Evolutionary conservation across 768 basidiomycete genomes (phyloP), one percentile per base, ranked within the genome.

Genomic region (Collybia nuda): DNA sequence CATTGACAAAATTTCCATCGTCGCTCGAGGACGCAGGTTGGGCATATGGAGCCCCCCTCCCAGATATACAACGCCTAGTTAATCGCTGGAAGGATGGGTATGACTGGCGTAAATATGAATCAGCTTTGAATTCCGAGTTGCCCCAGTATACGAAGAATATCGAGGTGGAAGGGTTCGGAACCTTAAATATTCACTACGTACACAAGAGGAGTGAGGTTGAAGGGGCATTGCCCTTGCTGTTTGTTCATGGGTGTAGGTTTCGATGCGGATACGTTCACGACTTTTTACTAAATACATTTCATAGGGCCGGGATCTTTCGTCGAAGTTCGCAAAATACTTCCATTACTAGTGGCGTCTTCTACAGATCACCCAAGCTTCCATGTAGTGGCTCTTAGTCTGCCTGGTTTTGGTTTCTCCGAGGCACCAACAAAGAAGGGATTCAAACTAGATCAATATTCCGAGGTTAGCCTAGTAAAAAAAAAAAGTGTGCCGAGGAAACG

Each of bases 391-490:
- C 56, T 76, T 24, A 78, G 83, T 56, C 56, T 86, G 14, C 85
- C 84, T 11, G 82, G 82, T 0, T 86, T 66, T 62, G 84, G 81
- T 0, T 85, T 84, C 62, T 85, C 84, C 0, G 74, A 81, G 38
- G 79, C 75, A 0, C 76, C 80, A 1, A 77, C 62, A 44, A 77
- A 77, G 58, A 71, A 70, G 51, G 81, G 82, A 0, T 86, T 85
- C 52, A 56, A 54, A 7, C 29, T 66, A 0, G 53, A 61, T 17
- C 81, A 85, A 40, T 82, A 77, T 45, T 71, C 72, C 6, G 65
- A 79, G 70, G 75, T 77, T 19, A 22, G 53, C 29, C 15, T 24
- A 56, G 15, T 73, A 68, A 21, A 68, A 65, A 7, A 46, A 23
- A 40, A 9, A 57, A 56, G 7, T 44, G 11, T 22, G 29, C 12